Evolutionary conservation across 2,329 filamentous ascomycete species (phyloP).

Genomic region (Emericellopsis cladophorae): DNA sequence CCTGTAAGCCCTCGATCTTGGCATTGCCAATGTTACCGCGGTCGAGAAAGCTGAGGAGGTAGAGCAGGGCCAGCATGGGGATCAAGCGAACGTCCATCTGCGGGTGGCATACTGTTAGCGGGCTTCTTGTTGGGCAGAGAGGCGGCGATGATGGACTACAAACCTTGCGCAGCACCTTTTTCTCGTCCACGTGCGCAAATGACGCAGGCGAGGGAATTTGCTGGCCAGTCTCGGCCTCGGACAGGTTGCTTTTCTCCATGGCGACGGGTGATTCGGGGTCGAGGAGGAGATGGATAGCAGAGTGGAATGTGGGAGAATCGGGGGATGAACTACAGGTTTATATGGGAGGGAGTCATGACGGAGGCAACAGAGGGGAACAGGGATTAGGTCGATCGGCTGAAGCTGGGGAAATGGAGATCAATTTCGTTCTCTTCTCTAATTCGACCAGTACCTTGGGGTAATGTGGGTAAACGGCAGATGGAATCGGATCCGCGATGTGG

Average conservation of each 20-base stretch:
- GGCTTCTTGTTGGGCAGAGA: background rate
- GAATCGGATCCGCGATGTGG: no score
- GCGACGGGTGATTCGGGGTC: background rate
- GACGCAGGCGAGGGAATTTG: background rate
- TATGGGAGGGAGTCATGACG: background rate
- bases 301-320: background rate
- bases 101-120: background rate
- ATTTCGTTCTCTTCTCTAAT: no score
- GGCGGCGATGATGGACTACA: background rate
- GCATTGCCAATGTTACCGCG: conserved; percentile 54
- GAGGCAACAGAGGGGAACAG: no score
- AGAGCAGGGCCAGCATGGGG: conserved; percentile 54
- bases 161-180: conserved; percentile 44
- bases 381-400: no score
- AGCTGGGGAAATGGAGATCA: no score
- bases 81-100: conserved; percentile 40
- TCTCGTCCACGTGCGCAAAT: conserved; percentile 27
- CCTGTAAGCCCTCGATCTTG: conserved; percentile 45
- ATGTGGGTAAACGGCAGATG: no score
- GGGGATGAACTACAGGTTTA: background rate
- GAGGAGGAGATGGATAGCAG: background rate
- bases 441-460: no score
- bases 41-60: conserved; percentile 58
- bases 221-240: conserved; percentile 1
- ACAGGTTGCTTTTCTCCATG: conserved; percentile 1